phyloP scores from a whole-genome alignment of 2,329 filamentous ascomycete genomes.

The Bipolaris sorokiniana region DNA sequence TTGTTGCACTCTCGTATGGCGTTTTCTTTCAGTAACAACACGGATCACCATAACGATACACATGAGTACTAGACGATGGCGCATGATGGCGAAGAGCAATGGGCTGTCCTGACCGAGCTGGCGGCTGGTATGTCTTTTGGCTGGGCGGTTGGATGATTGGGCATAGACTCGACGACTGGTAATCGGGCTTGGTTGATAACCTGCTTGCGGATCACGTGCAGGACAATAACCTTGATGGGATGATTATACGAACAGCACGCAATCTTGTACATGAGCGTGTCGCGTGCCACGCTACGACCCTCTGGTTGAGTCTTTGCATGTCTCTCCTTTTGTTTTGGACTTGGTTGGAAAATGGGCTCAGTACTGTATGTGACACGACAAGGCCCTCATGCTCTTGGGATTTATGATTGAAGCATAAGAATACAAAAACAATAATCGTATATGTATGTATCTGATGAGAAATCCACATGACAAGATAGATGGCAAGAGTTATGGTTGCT shows the following conservation, averaged over 20 bases:
- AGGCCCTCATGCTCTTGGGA: neutral
- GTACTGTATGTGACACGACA: neutral
- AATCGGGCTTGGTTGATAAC: slow-evolving; percentile 16
- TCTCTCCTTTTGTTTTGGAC: neutral
- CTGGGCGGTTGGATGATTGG: slow-evolving; percentile 17
- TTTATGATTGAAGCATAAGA: neutral
- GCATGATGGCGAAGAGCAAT: slow-evolving; percentile 14
- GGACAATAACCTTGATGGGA: slow-evolving; percentile 26
- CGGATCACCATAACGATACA: slow-evolving; percentile 26
- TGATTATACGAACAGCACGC: slow-evolving; percentile 33
- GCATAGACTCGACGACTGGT: slow-evolving; percentile 34
- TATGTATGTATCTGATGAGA: neutral
- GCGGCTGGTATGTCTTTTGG: slow-evolving; percentile 17
- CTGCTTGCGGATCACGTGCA: slow-evolving; percentile 25
- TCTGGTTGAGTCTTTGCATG: slow-evolving; percentile 2
- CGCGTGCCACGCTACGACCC: slow-evolving; percentile 27
- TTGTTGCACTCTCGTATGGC: slow-evolving; percentile 32
- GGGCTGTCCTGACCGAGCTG: slow-evolving; percentile 6
- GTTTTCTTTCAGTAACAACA: slow-evolving; percentile 28
- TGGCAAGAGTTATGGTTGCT: neutral
- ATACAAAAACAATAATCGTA: neutral
- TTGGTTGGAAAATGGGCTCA: neutral
- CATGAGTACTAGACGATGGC: slow-evolving; percentile 33
- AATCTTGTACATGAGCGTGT: slow-evolving; percentile 33
- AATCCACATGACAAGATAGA: neutral